These are phyloP conservation scores for Irpex lacteus DNA, from an alignment of 1,284 basidiomycete species.

Conservation along the genomic window DNA sequence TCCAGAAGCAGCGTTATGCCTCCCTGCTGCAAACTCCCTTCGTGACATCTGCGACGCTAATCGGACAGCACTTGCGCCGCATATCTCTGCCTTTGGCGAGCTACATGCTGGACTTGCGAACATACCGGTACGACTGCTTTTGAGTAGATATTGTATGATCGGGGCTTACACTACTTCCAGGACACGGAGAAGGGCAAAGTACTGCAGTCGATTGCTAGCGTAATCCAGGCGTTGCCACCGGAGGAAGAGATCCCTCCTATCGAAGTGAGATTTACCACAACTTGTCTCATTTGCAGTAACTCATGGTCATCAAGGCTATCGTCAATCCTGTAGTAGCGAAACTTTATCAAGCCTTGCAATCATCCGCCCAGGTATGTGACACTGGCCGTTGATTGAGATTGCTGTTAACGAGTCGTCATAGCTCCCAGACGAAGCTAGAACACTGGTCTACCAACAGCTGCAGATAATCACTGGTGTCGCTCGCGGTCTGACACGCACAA, in stretches of 20 bases:
- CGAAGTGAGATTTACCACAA: conserved; percentile 44
- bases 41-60: conserved; percentile 88
- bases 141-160: neutral
- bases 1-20: conserved; percentile 60
- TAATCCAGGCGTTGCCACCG: conserved; percentile 83
- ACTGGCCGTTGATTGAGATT: neutral
- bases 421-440: conserved; percentile 67
- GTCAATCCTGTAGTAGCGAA: conserved; percentile 74
- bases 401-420: conserved; percentile 27
- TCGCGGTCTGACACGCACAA: conserved; percentile 76
- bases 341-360: conserved; percentile 59
- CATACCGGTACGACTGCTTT: conserved; percentile 58
- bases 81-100: conserved; percentile 81
- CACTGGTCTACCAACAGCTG: conserved; percentile 62
- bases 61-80: conserved; percentile 71
- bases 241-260: conserved; percentile 74
- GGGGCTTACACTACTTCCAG: conserved; percentile 31
- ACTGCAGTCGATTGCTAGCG: conserved; percentile 85
- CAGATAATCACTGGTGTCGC: conserved; percentile 80
- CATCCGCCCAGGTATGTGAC: conserved; percentile 43
- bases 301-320: conserved; percentile 51
- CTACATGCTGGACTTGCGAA: conserved; percentile 73
- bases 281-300: neutral
- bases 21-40: conserved; percentile 76
- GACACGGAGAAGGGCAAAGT: conserved; percentile 88